phyloP scores from a whole-genome alignment of 352 stramenopile genomes.

The Phytophthora europaea region DNA sequence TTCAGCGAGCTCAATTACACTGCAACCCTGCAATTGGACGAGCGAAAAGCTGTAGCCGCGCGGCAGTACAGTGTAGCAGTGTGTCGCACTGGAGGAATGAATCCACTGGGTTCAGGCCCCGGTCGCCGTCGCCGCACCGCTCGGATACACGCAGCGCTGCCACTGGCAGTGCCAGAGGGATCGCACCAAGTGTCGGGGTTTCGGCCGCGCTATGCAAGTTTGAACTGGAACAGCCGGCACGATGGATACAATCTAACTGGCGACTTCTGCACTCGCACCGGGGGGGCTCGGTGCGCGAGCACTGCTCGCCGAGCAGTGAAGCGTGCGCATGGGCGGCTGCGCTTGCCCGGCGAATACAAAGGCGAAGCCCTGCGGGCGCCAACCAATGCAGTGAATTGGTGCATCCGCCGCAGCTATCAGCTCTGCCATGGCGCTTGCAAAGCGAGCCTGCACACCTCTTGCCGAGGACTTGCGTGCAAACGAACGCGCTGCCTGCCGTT shows the following conservation, averaged over 20 bases:
- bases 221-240: conserved; percentile 37
- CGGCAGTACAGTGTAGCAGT: conserved; percentile 8
- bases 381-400: not conserved
- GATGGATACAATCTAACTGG: conserved; percentile 40
- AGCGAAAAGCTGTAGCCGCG: not conserved
- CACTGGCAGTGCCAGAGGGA: conserved; percentile 10
- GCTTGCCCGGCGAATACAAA: not conserved
- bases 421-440: not conserved
- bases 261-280: conserved; percentile 34
- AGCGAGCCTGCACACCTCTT: not conserved
- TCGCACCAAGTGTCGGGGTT: conserved; percentile 3
- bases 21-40: conserved; percentile 25
- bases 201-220: conserved; percentile 30
- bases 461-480: not conserved
- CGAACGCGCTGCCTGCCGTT: not conserved
- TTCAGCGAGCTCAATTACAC: not conserved
- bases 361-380: too few species aligned
- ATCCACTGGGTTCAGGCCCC: conserved; percentile 14
- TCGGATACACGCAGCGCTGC: conserved; percentile 8
- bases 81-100: conserved; percentile 41
- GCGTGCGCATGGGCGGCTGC: not conserved
- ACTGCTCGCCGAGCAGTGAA: not conserved
- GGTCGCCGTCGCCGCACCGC: not conserved
- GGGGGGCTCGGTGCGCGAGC: not conserved
- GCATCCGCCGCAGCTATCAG: not conserved